phyloP scores from a whole-genome alignment of 257 asterid species.

The Euphrasia confusa region DNA sequence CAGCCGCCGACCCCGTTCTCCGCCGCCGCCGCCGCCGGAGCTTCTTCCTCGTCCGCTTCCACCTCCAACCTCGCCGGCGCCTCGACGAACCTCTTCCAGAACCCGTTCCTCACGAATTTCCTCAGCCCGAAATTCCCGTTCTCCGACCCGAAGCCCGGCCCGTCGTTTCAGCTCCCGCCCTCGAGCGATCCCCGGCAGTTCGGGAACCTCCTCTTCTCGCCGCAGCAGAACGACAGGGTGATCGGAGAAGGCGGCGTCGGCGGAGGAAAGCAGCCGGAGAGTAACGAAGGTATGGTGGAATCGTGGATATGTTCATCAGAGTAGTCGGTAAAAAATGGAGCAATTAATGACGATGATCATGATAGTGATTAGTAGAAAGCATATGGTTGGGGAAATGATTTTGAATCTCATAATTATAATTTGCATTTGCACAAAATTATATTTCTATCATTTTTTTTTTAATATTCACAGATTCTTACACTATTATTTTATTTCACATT shows the following conservation, averaged over 20 bases:
- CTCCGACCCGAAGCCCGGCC: neutral
- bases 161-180: neutral
- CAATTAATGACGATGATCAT: slow-evolving; percentile 11
- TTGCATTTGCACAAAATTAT: no score
- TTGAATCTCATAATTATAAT: no score
- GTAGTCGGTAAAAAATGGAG: slow-evolving; percentile 20
- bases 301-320: slow-evolving; percentile 78
- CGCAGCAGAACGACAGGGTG: neutral
- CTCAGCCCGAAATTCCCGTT: slow-evolving; percentile 39
- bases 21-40: slow-evolving; percentile 14
- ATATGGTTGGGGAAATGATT: slow-evolving; percentile 23
- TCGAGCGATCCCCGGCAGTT: slow-evolving; percentile 26
- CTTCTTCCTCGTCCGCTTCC: slow-evolving; percentile 2
- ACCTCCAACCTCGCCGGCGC: slow-evolving; percentile 14
- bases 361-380: slow-evolving; percentile 23
- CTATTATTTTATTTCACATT: no score
- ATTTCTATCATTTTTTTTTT: no score
- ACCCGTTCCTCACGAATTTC: slow-evolving; percentile 42
- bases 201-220: slow-evolving; percentile 1
- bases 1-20: slow-evolving; percentile 31
- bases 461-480: no score
- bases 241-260: neutral
- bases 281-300: slow-evolving; percentile 59
- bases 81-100: slow-evolving; percentile 40
- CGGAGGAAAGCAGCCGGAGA: slow-evolving; percentile 29